A percentile compares a stretch with the other conserved stretches of the same genome.
These are phyloP conservation scores for Debaryomyces hansenii DNA, from an alignment of 805 yeast species.

Conservation along the genomic window DNA sequence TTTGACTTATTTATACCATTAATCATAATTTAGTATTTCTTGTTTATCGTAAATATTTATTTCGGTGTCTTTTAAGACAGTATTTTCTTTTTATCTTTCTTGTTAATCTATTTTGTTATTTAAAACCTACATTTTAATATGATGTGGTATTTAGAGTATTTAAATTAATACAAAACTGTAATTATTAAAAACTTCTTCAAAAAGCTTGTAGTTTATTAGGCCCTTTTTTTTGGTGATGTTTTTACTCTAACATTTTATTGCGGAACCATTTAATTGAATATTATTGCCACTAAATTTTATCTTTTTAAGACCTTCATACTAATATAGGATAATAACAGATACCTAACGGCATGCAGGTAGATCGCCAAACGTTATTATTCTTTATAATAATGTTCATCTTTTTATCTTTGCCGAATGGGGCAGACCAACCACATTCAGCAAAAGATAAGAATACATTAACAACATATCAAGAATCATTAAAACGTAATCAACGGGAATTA, in stretches of 20 bases:
- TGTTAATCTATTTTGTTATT: neutral
- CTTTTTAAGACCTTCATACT: neutral
- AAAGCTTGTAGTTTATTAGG: neutral
- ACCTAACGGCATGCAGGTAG: slow-evolving; percentile 19
- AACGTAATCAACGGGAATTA: slow-evolving; percentile 22
- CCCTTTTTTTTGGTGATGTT: neutral
- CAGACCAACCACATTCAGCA: slow-evolving; percentile 26
- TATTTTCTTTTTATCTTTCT: neutral
- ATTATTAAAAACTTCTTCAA: neutral
- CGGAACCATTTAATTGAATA: neutral
- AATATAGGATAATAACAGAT: neutral
- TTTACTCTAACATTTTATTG: neutral
- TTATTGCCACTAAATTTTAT: neutral
- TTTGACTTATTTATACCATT: neutral
- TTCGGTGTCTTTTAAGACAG: neutral
- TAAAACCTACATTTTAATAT: neutral
- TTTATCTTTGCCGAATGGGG: slow-evolving; percentile 28
- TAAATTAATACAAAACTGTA: neutral
- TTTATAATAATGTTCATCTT: slow-evolving; percentile 36
- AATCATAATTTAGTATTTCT: neutral
- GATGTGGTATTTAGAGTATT: neutral
- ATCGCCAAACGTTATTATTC: slow-evolving; percentile 35
- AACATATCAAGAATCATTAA: slow-evolving; percentile 23
- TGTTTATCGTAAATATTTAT: neutral
- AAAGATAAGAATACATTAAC: slow-evolving; percentile 25